Percentiles rank a stretch among this genome's conserved stretches.
Conservation (phyloP, 805 yeast species). For the Candida sphagnicola region DNA sequence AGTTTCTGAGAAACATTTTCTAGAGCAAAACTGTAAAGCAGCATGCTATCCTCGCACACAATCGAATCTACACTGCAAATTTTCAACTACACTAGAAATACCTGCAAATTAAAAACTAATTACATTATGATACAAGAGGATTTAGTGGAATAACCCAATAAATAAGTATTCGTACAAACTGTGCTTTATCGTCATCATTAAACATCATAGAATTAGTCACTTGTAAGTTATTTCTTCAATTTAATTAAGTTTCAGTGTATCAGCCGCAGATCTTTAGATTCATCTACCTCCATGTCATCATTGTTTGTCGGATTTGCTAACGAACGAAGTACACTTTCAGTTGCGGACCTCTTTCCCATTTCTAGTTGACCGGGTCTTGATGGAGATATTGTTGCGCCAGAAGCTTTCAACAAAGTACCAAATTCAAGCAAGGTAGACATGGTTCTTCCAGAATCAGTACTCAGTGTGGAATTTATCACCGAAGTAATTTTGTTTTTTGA, state of each 20-base stretch:
- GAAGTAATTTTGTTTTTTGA: constrained; percentile 2
- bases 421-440: neutral
- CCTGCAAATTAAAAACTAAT: no score
- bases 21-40: no score
- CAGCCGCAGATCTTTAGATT: neutral
- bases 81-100: no score
- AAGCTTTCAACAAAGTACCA: constrained; percentile 20
- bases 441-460: neutral
- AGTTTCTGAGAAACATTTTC: no score
- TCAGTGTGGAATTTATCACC: constrained; percentile 6
- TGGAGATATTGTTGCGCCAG: constrained; percentile 21
- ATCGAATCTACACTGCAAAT: no score
- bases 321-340: constrained; percentile 23
- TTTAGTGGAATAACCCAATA: no score
- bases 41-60: no score
- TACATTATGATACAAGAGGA: no score
- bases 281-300: constrained; percentile 1
- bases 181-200: no score
- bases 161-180: no score
- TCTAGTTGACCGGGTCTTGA: constrained; percentile 29
- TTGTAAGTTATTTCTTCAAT: no score
- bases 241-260: neutral
- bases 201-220: no score
- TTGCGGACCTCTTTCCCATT: constrained; percentile 27
- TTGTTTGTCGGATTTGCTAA: neutral